Evolutionary conservation across 108 stramenopile species (phyloP).

Genomic region (Aurantiochytrium sp.): DNA sequence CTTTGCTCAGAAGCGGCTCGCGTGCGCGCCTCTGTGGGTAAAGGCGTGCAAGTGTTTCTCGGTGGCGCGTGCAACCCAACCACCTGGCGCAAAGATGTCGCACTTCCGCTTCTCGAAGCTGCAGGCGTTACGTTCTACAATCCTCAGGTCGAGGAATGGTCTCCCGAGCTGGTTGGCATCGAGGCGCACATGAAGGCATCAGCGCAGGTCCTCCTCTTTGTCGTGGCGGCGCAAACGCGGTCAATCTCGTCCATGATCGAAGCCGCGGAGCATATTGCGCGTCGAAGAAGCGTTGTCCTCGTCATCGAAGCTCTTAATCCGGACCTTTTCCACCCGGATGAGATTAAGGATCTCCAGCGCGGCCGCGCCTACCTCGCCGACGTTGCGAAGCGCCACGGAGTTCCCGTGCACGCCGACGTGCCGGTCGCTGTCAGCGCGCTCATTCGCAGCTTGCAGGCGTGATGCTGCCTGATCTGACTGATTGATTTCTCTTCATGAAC

Average conservation of each 20-base stretch:
- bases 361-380: conserved; percentile 17
- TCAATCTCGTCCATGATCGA: conserved; percentile 30
- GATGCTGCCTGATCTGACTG: too few relatives aligned
- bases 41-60: conserved; percentile 4
- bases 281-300: background rate
- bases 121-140: conserved; percentile 25
- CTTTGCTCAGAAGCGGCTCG: background rate
- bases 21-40: background rate
- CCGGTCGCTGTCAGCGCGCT: too few relatives aligned
- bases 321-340: background rate
- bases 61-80: conserved; percentile 35
- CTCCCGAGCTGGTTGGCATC: background rate
- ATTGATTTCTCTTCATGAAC: too few relatives aligned
- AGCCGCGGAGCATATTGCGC: conserved; percentile 28
- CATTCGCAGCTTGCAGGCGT: too few relatives aligned
- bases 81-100: conserved; percentile 26
- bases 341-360: conserved; percentile 31
- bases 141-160: conserved; percentile 35
- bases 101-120: background rate
- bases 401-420: too few relatives aligned
- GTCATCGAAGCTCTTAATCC: background rate
- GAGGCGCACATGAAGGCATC: conserved; percentile 5
- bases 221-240: background rate
- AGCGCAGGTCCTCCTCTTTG: conserved; percentile 23
- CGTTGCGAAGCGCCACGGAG: background rate